phyloP scores from a whole-genome alignment of 2,329 filamentous ascomycete species.

The Calonectria montana region DNA sequence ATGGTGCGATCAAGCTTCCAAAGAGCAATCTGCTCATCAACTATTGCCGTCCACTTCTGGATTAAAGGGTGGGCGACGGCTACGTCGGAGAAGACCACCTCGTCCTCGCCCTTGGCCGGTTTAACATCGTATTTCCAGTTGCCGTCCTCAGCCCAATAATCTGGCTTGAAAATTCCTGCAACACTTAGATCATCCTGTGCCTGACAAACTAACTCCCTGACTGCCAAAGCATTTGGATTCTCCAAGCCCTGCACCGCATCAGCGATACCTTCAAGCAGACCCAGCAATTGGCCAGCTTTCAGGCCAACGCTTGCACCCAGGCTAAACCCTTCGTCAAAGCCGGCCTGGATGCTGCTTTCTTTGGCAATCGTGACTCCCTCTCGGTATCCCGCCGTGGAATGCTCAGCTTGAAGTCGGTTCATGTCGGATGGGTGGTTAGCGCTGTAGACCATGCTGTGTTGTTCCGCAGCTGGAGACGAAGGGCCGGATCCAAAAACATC shows the following conservation, averaged over 20 bases:
- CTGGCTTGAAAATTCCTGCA: constrained; percentile 69
- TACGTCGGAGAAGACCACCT: constrained; percentile 69
- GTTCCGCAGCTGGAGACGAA: constrained; percentile 32
- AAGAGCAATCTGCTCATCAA: constrained; percentile 45
- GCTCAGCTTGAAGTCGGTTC: constrained; percentile 77
- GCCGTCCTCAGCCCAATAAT: constrained; percentile 78
- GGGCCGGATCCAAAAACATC: constrained; percentile 51
- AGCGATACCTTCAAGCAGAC: constrained; percentile 79
- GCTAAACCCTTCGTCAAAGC: constrained; percentile 91
- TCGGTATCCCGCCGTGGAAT: constrained; percentile 88
- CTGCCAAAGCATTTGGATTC: constrained; percentile 37
- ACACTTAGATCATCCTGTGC: constrained; percentile 72
- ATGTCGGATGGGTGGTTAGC: constrained; percentile 71
- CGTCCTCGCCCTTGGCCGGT: constrained; percentile 47
- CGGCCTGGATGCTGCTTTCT: constrained; percentile 79
- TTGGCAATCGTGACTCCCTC: constrained; percentile 87
- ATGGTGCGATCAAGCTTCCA: constrained; percentile 51
- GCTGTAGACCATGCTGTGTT: constrained; percentile 17
- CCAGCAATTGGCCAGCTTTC: constrained; percentile 79
- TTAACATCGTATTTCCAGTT: constrained; percentile 75
- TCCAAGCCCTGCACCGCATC: constrained; percentile 54
- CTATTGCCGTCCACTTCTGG: constrained; percentile 65
- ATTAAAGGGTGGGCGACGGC: constrained; percentile 76
- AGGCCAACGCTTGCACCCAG: constrained; percentile 85
- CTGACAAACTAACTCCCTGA: constrained; percentile 53